phyloP scores from a whole-genome alignment of 2,329 filamentous ascomycete genomes.

The Sporothrix schenckii region DNA sequence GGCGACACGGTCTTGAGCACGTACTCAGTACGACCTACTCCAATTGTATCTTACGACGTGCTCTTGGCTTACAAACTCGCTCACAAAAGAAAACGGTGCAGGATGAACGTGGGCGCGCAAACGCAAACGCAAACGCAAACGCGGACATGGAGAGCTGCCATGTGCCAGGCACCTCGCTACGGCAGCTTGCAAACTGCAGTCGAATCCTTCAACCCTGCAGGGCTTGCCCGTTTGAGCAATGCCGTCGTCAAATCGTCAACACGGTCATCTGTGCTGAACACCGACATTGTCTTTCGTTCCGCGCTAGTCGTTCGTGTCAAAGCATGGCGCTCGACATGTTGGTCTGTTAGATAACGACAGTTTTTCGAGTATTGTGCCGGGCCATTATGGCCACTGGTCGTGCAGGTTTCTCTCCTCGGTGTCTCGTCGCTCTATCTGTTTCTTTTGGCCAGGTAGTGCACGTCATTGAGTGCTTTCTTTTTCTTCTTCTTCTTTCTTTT shows the following conservation, averaged over 20 bases:
- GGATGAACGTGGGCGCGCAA: background rate
- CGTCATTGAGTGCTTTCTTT: conserved; percentile 7
- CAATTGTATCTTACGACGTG: too few relatives aligned
- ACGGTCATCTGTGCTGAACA: background rate
- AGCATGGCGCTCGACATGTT: background rate
- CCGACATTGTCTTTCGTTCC: background rate
- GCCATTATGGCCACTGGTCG: background rate
- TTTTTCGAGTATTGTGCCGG: background rate
- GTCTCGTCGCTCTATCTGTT: background rate
- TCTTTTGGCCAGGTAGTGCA: background rate
- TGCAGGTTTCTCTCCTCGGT: background rate
- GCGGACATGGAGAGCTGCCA: conserved; percentile 18
- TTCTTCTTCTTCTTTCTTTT: too few relatives aligned
- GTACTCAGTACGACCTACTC: too few relatives aligned
- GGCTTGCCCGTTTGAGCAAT: conserved; percentile 11
- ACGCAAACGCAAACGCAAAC: too few relatives aligned
- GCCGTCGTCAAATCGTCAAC: conserved; percentile 11
- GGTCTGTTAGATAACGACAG: background rate
- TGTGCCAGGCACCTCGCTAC: background rate
- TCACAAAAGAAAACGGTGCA: conserved; percentile 5
- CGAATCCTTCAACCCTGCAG: background rate
- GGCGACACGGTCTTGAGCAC: background rate
- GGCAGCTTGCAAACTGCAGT: background rate
- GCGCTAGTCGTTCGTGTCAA: background rate
- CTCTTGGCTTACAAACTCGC: too few relatives aligned